Evolutionary conservation across 2,329 filamentous ascomycete genomes (phyloP).

Genomic region (Aspergillus candidus): DNA sequence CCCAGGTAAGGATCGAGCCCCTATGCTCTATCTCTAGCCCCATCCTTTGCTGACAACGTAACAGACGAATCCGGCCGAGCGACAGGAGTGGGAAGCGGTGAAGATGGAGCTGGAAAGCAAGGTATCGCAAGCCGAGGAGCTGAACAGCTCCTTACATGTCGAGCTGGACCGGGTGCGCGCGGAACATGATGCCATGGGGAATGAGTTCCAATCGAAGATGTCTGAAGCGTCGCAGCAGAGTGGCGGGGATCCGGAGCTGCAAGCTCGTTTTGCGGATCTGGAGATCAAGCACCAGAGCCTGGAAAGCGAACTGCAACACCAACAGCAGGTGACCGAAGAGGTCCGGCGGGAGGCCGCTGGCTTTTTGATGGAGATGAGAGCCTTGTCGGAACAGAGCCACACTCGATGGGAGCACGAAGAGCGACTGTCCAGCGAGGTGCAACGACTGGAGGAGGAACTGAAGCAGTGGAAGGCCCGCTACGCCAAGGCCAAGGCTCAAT

Average conservation of each 20-base stretch:
- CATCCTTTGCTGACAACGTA: constrained; percentile 4
- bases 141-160: constrained; percentile 73
- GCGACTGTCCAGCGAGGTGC: constrained; percentile 66
- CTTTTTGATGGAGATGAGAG: constrained; percentile 84
- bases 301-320: constrained; percentile 60
- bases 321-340: constrained; percentile 78
- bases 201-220: constrained; percentile 58
- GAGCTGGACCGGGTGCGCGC: constrained; percentile 69
- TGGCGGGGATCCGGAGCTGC: constrained; percentile 49
- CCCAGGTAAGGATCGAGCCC: constrained; percentile 29
- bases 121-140: constrained; percentile 64
- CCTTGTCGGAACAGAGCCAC: constrained; percentile 72
- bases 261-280: constrained; percentile 53
- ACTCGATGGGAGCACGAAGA: constrained; percentile 76
- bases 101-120: constrained; percentile 65
- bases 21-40: background rate
- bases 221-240: constrained; percentile 33
- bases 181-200: constrained; percentile 60
- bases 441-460: constrained; percentile 72
- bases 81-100: constrained; percentile 62
- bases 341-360: constrained; percentile 76
- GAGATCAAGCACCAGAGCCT: constrained; percentile 61
- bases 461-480: constrained; percentile 89
- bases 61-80: constrained; percentile 53
- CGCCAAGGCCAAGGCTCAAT: constrained; percentile 77